A percentile compares a stretch with the other conserved stretches of the same genome.
Evolutionary conservation across 192 early-diverging fungal genomes (phyloP).

Genomic region (Rhizoclosmatium sp.): DNA sequence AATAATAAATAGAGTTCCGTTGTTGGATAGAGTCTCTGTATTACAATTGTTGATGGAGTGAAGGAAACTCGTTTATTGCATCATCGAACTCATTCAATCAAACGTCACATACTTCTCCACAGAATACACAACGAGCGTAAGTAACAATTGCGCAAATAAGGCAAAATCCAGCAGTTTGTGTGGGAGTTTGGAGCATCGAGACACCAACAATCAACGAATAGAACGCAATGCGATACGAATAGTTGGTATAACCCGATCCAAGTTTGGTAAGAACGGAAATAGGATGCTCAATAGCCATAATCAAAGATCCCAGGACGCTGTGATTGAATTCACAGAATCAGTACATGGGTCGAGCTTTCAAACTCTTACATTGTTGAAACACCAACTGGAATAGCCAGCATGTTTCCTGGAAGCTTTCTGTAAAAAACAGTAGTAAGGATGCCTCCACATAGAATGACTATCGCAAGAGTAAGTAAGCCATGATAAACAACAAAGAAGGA

Average conservation of each 20-base stretch:
- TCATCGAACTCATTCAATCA: background rate
- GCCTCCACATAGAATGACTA: conserved; percentile 48
- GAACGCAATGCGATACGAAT: conserved; percentile 29
- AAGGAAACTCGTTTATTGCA: no score
- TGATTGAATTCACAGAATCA: background rate
- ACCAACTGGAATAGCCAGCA: conserved; percentile 7
- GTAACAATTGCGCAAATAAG: conserved; percentile 36
- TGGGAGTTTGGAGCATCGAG: conserved; percentile 40
- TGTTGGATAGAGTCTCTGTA: no score
- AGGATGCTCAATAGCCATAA: conserved; percentile 43
- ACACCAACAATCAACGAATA: conserved; percentile 13
- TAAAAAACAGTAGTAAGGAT: conserved; percentile 41
- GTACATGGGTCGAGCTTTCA: background rate
- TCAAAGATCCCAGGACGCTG: conserved; percentile 34
- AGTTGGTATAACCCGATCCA: conserved; percentile 37
- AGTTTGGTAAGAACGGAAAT: conserved; percentile 27
- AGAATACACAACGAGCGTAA: conserved; percentile 38
- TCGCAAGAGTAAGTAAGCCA: background rate
- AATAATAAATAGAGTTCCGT: no score
- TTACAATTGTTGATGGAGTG: no score
- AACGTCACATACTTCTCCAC: conserved; percentile 33
- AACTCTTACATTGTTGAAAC: conserved; percentile 15
- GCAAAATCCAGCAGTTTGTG: conserved; percentile 43
- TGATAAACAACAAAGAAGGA: background rate
- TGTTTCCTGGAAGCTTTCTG: conserved; percentile 32